A percentile compares a stretch with the other conserved stretches of the same genome.
Evolutionary conservation across 2,329 filamentous ascomycete genomes (phyloP).

Genomic region (Cordyceps cicadae): DNA sequence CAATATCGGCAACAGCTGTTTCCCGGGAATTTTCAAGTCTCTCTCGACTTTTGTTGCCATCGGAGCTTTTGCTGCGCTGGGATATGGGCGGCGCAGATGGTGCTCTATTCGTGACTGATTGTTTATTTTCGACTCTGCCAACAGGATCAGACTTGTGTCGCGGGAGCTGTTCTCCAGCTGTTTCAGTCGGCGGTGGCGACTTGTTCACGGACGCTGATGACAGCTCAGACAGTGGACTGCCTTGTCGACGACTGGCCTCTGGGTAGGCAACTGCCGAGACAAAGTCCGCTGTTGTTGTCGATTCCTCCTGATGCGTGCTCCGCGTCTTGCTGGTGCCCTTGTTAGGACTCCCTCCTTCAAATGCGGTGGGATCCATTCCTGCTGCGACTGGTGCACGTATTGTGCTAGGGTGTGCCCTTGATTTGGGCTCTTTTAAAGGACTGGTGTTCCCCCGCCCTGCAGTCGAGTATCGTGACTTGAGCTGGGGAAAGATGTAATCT

Average conservation of each 20-base stretch:
- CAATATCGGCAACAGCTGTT: slow-evolving; percentile 17
- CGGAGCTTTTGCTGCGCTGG: background rate
- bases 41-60: slow-evolving; percentile 12
- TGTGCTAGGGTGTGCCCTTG: slow-evolving; percentile 12
- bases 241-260: slow-evolving; percentile 21
- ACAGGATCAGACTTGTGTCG: slow-evolving; percentile 16
- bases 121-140: slow-evolving; percentile 10
- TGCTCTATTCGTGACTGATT: background rate
- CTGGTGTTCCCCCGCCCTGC: slow-evolving; percentile 11
- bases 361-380: slow-evolving; percentile 33
- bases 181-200: slow-evolving; percentile 27
- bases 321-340: slow-evolving; percentile 12
- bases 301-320: slow-evolving; percentile 16
- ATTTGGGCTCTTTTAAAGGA: background rate
- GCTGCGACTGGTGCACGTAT: slow-evolving; percentile 17
- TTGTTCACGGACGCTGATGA: slow-evolving; percentile 35
- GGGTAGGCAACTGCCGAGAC: slow-evolving; percentile 34
- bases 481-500: slow-evolving; percentile 39
- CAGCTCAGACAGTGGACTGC: slow-evolving; percentile 32
- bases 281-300: slow-evolving; percentile 29
- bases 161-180: slow-evolving; percentile 3
- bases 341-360: slow-evolving; percentile 25
- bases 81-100: background rate
- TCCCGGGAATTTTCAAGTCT: slow-evolving; percentile 19
- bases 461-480: slow-evolving; percentile 26